These are phyloP conservation scores for Oidium heveae DNA, from an alignment of 2,329 filamentous ascomycete genomes.

Conservation along the genomic window DNA sequence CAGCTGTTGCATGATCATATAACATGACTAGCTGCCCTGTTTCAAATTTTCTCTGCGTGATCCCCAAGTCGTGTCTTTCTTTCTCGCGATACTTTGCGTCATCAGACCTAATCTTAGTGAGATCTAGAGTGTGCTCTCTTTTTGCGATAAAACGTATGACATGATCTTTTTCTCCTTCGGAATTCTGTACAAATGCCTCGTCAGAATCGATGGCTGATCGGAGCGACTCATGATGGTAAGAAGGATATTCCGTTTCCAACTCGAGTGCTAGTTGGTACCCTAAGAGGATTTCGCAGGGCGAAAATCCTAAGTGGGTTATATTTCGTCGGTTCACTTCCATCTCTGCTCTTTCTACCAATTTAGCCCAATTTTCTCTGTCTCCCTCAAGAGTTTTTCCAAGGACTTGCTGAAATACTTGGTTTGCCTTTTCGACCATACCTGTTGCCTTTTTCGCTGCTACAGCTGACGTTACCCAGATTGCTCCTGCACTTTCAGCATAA, in stretches of 20 bases:
- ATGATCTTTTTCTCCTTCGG: background rate
- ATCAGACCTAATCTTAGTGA: background rate
- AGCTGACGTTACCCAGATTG: background rate
- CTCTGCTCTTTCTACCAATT: background rate
- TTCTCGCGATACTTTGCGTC: background rate
- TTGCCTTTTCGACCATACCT: conserved; percentile 1
- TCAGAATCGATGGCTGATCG: background rate
- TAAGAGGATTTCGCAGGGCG: background rate
- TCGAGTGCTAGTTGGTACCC: background rate
- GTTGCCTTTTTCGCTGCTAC: background rate
- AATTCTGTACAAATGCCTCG: background rate
- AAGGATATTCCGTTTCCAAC: background rate
- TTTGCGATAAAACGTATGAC: background rate
- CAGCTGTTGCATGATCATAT: too few relatives aligned
- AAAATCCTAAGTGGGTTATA: background rate
- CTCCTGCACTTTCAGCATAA: background rate
- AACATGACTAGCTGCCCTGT: too few relatives aligned
- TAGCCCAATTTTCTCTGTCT: background rate
- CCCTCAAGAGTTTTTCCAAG: background rate
- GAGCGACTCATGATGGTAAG: background rate
- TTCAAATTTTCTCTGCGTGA: background rate
- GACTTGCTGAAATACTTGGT: background rate
- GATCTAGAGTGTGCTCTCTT: background rate
- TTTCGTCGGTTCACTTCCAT: background rate
- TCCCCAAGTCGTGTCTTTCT: background rate